Percentiles rank a stretch among this genome's conserved stretches.
Evolutionary conservation across 2,329 filamentous ascomycete species (phyloP).

Genomic region (Aureobasidium sp.): DNA sequence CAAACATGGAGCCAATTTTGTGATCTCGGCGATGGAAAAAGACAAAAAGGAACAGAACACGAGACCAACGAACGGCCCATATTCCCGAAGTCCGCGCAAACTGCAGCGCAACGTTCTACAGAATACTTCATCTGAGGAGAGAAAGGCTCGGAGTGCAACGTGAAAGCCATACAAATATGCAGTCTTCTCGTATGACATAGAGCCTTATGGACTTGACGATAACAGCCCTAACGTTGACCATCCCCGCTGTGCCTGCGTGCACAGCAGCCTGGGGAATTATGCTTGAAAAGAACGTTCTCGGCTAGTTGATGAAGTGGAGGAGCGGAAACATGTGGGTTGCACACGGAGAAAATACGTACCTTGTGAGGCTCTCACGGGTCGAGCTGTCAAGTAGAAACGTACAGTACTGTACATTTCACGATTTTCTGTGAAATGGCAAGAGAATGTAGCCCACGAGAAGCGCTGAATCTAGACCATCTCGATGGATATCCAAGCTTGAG

Average conservation of each 20-base stretch:
- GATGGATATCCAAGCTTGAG: neutral
- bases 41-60: neutral
- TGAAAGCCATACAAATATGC: neutral
- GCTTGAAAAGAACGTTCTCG: constrained; percentile 3
- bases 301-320: neutral
- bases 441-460: neutral
- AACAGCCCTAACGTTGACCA: neutral
- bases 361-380: neutral
- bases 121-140: neutral
- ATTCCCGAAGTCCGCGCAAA: neutral
- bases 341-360: neutral
- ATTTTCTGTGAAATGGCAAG: neutral
- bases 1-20: neutral
- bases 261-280: neutral
- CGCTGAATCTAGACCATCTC: neutral
- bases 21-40: neutral
- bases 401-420: neutral
- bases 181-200: neutral
- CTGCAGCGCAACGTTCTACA: neutral
- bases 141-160: neutral
- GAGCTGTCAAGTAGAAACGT: neutral
- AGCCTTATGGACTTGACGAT: no score
- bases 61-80: neutral
- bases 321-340: neutral
- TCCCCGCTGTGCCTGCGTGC: neutral